Base-by-base conservation (phyloP, 2,329 filamentous ascomycete species). In the Aureobasidium lini region DNA sequence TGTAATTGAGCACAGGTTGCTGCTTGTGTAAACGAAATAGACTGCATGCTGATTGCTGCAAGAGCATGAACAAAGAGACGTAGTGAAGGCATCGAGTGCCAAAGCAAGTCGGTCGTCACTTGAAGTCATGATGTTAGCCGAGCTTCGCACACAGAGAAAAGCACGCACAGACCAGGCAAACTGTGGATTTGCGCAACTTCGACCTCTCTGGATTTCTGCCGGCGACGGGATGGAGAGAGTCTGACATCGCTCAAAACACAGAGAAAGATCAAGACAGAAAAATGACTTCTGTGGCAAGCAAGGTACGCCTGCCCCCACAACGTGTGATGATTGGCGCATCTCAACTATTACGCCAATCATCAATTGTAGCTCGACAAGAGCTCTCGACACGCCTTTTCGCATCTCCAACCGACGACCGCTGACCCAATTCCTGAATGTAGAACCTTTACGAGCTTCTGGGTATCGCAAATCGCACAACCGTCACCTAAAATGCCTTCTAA, bases 361-460 rank as follows among this genome's bases (percentile, higher is more conserved):
- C 15, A 15, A 36, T 18, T 42, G 46, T 16, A 49, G 56, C 54
- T 49, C 36, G 32, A 11, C 29, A 16, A 49, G 56, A 50, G 44
- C 56, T 59, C 16, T 16, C 29, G 13, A 49, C 9, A 32, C 46
- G 32, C 29, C 56, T 42, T 39, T 49, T 32, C 56, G 46, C 40
- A 39, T 16, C 6, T 16, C 6, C 29, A 36, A 46, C 46, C 31
- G n/a, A 36, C 49, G 29, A 10, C 34, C 18, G 57, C 60, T 62
- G 60, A 62, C 60, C 56, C 50, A 44, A 50, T 37, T 44, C 36
- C 28, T 52, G 67, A 56, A 65, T 65, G 67, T 71, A 97, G 94
- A 99, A 99, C 84, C 87, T 89, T 74, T 97, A 89, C 84, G 93
- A 94, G 84, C 87, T 95, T 81, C 90, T 99, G 84, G 93, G 94